These are phyloP conservation scores for Trichoderma endophyticum DNA, from an alignment of 2,329 filamentous ascomycete genomes.

Conservation along the genomic window DNA sequence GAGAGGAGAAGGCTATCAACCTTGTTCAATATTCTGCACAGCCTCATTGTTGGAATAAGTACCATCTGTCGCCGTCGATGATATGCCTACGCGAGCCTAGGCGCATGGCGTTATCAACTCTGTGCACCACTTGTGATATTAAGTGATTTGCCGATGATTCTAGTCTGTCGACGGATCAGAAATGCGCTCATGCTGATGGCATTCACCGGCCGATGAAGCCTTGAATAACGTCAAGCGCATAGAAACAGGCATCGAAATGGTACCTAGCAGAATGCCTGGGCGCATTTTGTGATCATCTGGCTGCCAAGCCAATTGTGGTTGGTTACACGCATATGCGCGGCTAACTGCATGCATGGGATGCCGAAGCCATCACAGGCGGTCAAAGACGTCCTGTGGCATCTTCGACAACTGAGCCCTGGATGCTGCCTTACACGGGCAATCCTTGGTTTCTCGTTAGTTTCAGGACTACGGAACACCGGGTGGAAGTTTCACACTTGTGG, in stretches of 20 bases:
- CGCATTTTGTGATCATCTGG: background rate
- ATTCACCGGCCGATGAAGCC: background rate
- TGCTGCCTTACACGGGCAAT: background rate
- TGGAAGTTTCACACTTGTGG: background rate
- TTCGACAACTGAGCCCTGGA: background rate
- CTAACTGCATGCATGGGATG: background rate
- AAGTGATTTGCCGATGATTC: background rate
- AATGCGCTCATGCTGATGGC: background rate
- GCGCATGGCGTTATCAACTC: background rate
- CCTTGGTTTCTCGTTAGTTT: background rate
- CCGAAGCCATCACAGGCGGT: background rate
- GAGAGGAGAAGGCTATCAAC: background rate
- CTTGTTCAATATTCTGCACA: constrained; percentile 17
- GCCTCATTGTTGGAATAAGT: constrained; percentile 3
- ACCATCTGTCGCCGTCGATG: background rate
- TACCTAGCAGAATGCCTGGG: background rate
- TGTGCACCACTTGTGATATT: background rate
- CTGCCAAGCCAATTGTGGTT: background rate
- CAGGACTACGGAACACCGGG: background rate
- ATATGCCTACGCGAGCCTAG: background rate
- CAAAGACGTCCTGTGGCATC: background rate
- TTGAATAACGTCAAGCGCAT: background rate
- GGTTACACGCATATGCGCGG: background rate
- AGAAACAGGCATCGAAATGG: background rate
- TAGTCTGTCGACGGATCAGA: background rate